Evolutionary conservation across 2,329 filamentous ascomycete genomes (phyloP).

Genomic region (Trichophyton benhamiae): DNA sequence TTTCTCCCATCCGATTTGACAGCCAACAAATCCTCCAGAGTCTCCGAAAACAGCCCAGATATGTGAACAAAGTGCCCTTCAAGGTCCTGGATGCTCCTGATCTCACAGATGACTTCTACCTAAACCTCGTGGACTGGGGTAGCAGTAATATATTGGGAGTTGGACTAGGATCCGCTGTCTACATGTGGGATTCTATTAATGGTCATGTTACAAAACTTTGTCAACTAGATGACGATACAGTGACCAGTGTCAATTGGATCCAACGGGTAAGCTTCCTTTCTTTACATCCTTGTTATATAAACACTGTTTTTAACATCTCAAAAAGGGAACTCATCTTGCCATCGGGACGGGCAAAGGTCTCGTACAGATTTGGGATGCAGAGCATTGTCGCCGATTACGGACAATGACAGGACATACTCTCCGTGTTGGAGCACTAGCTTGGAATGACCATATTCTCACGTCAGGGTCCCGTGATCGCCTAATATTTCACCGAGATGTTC

Average conservation of each 20-base stretch:
- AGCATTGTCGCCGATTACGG: constrained; percentile 67
- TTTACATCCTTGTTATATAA: not conserved
- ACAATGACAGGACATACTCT: constrained; percentile 97
- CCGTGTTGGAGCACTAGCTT: constrained; percentile 83
- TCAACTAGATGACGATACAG: constrained; percentile 80
- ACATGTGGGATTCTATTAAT: constrained; percentile 93
- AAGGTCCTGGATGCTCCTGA: constrained; percentile 96
- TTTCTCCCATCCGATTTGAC: constrained; percentile 84
- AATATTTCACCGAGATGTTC: constrained; percentile 92
- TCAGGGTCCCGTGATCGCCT: constrained; percentile 86
- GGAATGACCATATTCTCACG: constrained; percentile 95
- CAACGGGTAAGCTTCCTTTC: constrained; percentile 49
- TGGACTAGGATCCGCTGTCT: constrained; percentile 82
- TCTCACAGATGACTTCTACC: constrained; percentile 90
- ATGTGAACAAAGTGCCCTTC: constrained; percentile 91
- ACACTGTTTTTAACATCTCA: constrained; percentile 4
- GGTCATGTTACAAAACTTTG: constrained; percentile 90
- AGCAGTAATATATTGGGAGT: constrained; percentile 89
- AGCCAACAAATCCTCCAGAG: constrained; percentile 90
- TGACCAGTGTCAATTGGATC: constrained; percentile 97
- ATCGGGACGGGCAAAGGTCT: constrained; percentile 90
- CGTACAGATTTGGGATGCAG: constrained; percentile 96
- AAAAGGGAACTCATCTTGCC: constrained; percentile 73
- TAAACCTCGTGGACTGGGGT: constrained; percentile 96
- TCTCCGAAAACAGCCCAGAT: constrained; percentile 73